Conservation (phyloP, 2,329 filamentous ascomycete species). For the Septoria linicola region DNA sequence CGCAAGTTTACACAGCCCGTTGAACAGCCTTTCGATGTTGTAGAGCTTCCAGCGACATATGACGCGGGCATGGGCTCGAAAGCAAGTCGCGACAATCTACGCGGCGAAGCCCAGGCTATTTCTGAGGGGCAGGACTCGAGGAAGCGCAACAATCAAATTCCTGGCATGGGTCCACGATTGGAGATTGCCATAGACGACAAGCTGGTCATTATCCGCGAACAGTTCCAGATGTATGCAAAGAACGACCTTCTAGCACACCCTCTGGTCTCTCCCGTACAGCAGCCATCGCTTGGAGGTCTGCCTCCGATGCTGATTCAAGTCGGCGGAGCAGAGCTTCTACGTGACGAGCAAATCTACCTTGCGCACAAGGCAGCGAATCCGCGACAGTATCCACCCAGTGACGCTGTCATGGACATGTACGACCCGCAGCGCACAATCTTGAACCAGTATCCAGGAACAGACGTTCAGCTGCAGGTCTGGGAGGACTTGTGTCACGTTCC, state of each 20-base stretch:
- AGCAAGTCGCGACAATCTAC: slow-evolving; percentile 20
- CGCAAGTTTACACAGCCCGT: slow-evolving; percentile 27
- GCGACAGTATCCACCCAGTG: slow-evolving; percentile 67
- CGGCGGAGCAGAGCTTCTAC: slow-evolving; percentile 82
- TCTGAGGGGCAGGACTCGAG: slow-evolving; percentile 19
- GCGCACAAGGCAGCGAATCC: slow-evolving; percentile 94
- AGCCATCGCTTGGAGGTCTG: slow-evolving; percentile 84
- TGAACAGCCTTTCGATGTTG: slow-evolving; percentile 29
- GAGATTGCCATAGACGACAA: slow-evolving; percentile 70
- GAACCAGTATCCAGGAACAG: slow-evolving; percentile 72
- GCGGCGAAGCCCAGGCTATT: slow-evolving; percentile 11
- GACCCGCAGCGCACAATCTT: slow-evolving; percentile 57
- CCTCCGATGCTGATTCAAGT: slow-evolving; percentile 83
- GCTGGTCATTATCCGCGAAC: slow-evolving; percentile 74
- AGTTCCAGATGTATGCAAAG: slow-evolving; percentile 84
- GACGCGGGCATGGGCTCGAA: slow-evolving; percentile 16
- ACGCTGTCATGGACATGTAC: slow-evolving; percentile 61
- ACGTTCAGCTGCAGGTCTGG: slow-evolving; percentile 94
- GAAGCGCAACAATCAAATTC: slow-evolving; percentile 25
- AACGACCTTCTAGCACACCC: slow-evolving; percentile 85
- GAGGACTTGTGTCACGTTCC: slow-evolving; percentile 91
- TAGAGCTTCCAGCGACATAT: slow-evolving; percentile 32
- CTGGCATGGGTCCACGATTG: slow-evolving; percentile 44
- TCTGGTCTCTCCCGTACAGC: slow-evolving; percentile 82
- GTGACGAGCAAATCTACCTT: slow-evolving; percentile 92